Percentiles rank a stretch among this genome's conserved stretches.
Evolutionary conservation across 495 filamentous ascomycete genomes (phyloP).

Genomic region (Xylona heveae): DNA sequence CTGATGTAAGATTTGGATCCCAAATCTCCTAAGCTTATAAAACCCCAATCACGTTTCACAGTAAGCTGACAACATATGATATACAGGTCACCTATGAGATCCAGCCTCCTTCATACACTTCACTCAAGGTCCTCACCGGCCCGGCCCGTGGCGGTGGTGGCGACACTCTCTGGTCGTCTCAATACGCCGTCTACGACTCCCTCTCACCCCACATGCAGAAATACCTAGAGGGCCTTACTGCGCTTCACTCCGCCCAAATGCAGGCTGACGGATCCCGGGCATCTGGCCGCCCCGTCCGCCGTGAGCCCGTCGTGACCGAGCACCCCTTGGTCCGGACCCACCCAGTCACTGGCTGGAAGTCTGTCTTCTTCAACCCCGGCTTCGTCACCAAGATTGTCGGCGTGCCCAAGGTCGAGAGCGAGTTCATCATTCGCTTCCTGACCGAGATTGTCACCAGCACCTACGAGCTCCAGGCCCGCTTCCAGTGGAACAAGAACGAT

Average conservation of each 20-base stretch:
- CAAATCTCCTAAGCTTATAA: too few relatives aligned
- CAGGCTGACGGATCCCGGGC: conserved; percentile 44
- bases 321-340: conserved; percentile 57
- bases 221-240: conserved; percentile 47
- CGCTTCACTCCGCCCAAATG: conserved; percentile 48
- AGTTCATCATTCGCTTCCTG: conserved; percentile 41
- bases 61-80: too few relatives aligned
- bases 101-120: conserved; percentile 60
- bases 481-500: conserved; percentile 46
- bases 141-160: conserved; percentile 49
- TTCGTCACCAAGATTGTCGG: conserved; percentile 63
- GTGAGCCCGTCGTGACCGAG: conserved; percentile 39
- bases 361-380: conserved; percentile 59
- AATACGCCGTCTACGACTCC: conserved; percentile 49
- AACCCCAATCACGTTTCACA: too few relatives aligned
- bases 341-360: conserved; percentile 60
- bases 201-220: conserved; percentile 48
- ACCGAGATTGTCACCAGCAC: conserved; percentile 39
- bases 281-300: conserved; percentile 38
- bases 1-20: conserved; percentile 37
- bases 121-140: conserved; percentile 44
- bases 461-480: conserved; percentile 48
- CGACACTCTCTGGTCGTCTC: conserved; percentile 55
- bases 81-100: conserved; percentile 46
- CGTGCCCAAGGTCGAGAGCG: conserved; percentile 45